Conservation (phyloP, 768 basidiomycete genomes). For the Leccinum sublutescens region DNA sequence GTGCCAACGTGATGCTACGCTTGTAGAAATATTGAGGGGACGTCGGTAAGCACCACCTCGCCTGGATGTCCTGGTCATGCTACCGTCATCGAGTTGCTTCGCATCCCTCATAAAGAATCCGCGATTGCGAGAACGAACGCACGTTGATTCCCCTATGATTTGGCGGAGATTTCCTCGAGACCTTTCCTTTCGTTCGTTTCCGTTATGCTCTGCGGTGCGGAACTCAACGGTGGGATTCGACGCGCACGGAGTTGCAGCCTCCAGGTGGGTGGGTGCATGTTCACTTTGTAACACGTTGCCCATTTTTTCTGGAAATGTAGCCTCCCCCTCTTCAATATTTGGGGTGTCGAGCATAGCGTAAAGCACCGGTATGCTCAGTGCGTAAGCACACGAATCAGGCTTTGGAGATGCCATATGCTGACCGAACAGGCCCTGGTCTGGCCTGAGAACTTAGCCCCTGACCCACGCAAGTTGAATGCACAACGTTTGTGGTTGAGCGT, state of each 20-base stretch:
- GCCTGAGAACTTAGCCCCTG: conserved; percentile 23
- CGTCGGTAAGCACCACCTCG: conserved; percentile 21
- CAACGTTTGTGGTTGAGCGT: conserved; percentile 1
- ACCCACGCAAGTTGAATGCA: conserved; percentile 22
- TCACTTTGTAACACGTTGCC: conserved; percentile 25
- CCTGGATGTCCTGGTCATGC: conserved; percentile 9
- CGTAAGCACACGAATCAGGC: conserved; percentile 18
- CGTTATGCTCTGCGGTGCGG: conserved; percentile 24
- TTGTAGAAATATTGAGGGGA: conserved; percentile 22
- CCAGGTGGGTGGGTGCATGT: conserved; percentile 27
- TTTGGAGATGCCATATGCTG: conserved; percentile 13
- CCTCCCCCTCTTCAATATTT: conserved; percentile 9
- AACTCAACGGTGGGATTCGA: conserved; percentile 16
- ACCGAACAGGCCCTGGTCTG: not conserved
- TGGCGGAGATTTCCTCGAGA: conserved; percentile 22
- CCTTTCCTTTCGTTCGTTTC: conserved; percentile 15
- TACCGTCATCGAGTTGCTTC: conserved; percentile 11
- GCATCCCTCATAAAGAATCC: conserved; percentile 22
- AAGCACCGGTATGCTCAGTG: conserved; percentile 19
- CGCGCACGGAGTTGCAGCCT: conserved; percentile 17
- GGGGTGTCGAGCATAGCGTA: conserved; percentile 17
- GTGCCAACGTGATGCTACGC: conserved; percentile 29
- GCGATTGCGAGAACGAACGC: conserved; percentile 20
- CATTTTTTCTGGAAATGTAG: conserved; percentile 24
- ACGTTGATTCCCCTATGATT: conserved; percentile 20